Evolutionary conservation across 2,329 filamentous ascomycete genomes (phyloP), one percentile per base, ranked within the genome.

Genomic region (Sporothrix humicola): DNA sequence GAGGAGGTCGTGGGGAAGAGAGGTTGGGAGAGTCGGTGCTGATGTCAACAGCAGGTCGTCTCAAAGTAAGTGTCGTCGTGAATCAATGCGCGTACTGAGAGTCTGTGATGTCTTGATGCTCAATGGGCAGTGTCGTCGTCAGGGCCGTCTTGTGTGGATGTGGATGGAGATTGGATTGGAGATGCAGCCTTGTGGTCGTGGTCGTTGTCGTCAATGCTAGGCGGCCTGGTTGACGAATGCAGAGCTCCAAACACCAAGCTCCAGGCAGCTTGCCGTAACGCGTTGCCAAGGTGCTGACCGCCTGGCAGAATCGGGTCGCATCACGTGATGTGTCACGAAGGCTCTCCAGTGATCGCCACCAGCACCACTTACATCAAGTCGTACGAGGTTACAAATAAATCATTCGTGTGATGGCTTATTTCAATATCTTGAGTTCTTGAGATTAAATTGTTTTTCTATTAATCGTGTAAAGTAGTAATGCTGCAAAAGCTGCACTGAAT

Each of bases 231-330:
- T 70, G 56, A 54, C 58, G 71, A 65, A 56, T 59, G 54, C 65
- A 52, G 58, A 72, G 59, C 56, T 63, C 50, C 26, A 54, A 56
- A 69, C 66, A 56, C 1, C 66, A 42, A 74, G 73, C 73, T 76
- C 74, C 74, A 76, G 75, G 75, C 75, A 76, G 75, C 75, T 75
- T 73, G 73, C 52, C 58, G 63, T 58, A 74, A 73, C 73, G 74
- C 74, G 74, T 76, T 73, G 73, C 46, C n/a, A 69, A 31, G 54
- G 23, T 46, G 59, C 52, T 72, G 65, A 76, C 75, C 75, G 75
- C 75, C 73, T 26, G 74, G 75, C 75, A 76, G 74, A 74, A 37
- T 12, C 23, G 17, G 17, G 20, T 42, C 0, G 0, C 13, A 3
- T 56, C 75, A 76, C 74, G 75, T 76, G 74, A 72, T 13, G 7